These are phyloP conservation scores for Malbranchea zuffiana DNA, from an alignment of 2,329 filamentous ascomycete species.

Conservation along the genomic window DNA sequence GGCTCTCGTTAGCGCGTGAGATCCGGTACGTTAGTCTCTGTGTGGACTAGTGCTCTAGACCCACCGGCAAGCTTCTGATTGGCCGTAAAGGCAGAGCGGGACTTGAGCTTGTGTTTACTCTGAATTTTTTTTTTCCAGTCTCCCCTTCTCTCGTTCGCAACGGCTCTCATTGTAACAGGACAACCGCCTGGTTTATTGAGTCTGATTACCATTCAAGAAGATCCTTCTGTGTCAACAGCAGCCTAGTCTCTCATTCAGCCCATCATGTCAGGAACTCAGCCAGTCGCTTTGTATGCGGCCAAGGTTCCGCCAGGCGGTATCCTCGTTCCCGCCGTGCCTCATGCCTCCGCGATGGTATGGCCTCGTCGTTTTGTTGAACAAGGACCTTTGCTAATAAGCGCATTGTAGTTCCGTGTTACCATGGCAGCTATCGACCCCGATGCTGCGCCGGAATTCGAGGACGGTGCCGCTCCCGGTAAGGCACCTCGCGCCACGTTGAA, in stretches of 20 bases:
- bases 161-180: neutral
- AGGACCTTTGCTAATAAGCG: neutral
- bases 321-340: conserved; percentile 64
- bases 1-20: neutral
- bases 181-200: neutral
- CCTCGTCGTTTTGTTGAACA: conserved; percentile 6
- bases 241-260: neutral
- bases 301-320: conserved; percentile 78
- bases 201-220: neutral
- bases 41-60: neutral
- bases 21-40: neutral
- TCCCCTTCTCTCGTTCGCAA: conserved; percentile 9
- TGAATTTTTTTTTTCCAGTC: conserved; percentile 14
- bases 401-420: conserved; percentile 74
- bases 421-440: conserved; percentile 97
- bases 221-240: neutral
- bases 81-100: neutral
- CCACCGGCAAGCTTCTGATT: no score
- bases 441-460: conserved; percentile 57
- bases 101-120: conserved; percentile 17
- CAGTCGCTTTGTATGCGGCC: conserved; percentile 81
- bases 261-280: conserved; percentile 39
- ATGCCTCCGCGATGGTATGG: conserved; percentile 77
- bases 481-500: conserved; percentile 77
- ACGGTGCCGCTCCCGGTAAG: conserved; percentile 49